Evolutionary conservation across 257 asterid species (phyloP), one percentile per base, ranked within the genome.

Genomic region (Echites panduratus): DNA sequence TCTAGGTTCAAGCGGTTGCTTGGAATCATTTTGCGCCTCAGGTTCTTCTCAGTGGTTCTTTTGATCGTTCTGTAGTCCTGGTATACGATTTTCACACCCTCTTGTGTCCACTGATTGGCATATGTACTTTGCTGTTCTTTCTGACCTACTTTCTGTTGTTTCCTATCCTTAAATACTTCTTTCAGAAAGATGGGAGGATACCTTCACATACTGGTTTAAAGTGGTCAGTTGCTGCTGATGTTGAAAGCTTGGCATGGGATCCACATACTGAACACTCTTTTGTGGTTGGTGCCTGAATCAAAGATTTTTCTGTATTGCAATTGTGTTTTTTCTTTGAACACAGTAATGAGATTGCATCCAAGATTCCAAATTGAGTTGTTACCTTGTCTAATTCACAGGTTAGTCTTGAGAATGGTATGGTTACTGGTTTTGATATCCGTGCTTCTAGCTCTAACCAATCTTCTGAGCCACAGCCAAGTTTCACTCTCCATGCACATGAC

Each of bases 221-320:
- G 70, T 92, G 96, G 86, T 45, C 86, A 10, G 90, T 92, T 70
- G 83, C 78, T 22, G 87, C 90, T 77, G 94, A 95, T 61, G 97
- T 95, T 72, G 98, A 95, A 83, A 80, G 92, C 81, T 75, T 95
- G 88, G 95, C 89, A 52, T 95, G 98, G 98, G 97, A 95, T 79
- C 98, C 97, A 5, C 97, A 89, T 77, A 82, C 88, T 9, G 91
- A 86, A 84, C 88, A 92, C 80, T 90, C 92, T 7, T 92, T 92
- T 85, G 94, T 87, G 99, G 99, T 91, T 32, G 66, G 97, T 87
- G 80, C 81, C 70, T 40, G 63, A 22, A 29, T 40, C 41, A 19
- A 40, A 22, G 29, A 2, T 43, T 44, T 53, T 66, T 43, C 13
- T 2, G 16, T 70, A 44, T 17, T 68, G 4, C 54, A 22, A 5